A percentile compares a stretch with the other conserved stretches of the same genome.
Evolutionary conservation across 371 early-diverging fungal species (phyloP).

Genomic region (Entomophthora muscae): DNA sequence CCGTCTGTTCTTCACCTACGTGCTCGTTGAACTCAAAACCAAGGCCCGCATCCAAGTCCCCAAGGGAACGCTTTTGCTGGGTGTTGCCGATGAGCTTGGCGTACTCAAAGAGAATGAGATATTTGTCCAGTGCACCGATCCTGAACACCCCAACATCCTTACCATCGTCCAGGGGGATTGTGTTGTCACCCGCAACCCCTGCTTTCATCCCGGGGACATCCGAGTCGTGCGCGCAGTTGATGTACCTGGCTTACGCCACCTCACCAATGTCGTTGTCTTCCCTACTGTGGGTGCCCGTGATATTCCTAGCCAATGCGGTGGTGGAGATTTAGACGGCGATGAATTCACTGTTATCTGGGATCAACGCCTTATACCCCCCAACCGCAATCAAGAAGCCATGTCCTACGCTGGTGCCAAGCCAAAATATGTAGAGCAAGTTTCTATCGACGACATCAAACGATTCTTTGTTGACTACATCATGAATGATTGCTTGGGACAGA

Average conservation of each 20-base stretch:
- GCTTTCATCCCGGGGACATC: slow-evolving; percentile 74
- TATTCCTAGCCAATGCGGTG: slow-evolving; percentile 62
- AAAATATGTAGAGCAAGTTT: slow-evolving; percentile 20
- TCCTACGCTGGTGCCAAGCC: slow-evolving; percentile 29
- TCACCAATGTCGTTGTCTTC: slow-evolving; percentile 62
- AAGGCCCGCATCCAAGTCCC: slow-evolving; percentile 48
- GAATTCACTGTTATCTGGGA: slow-evolving; percentile 17
- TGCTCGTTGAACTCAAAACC: slow-evolving; percentile 42
- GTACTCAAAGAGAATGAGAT: slow-evolving; percentile 46
- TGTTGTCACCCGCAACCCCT: slow-evolving; percentile 49
- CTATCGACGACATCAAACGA: slow-evolving; percentile 27
- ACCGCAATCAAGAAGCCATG: slow-evolving; percentile 26
- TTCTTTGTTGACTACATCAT: slow-evolving; percentile 60
- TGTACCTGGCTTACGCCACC: slow-evolving; percentile 28
- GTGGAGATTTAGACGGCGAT: slow-evolving; percentile 84
- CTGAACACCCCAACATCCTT: slow-evolving; percentile 12
- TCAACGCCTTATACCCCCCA: slow-evolving; percentile 4
- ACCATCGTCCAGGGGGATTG: slow-evolving; percentile 23
- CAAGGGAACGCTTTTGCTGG: slow-evolving; percentile 48
- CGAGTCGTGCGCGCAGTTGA: slow-evolving; percentile 50
- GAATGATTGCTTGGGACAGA: slow-evolving; percentile 51
- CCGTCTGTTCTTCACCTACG: slow-evolving; percentile 26
- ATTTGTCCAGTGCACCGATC: slow-evolving; percentile 34
- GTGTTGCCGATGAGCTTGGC: slow-evolving; percentile 60
- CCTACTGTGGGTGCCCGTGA: slow-evolving; percentile 52